Conservation (phyloP, 306 rosid species). For the Bauhinia variegata region DNA sequence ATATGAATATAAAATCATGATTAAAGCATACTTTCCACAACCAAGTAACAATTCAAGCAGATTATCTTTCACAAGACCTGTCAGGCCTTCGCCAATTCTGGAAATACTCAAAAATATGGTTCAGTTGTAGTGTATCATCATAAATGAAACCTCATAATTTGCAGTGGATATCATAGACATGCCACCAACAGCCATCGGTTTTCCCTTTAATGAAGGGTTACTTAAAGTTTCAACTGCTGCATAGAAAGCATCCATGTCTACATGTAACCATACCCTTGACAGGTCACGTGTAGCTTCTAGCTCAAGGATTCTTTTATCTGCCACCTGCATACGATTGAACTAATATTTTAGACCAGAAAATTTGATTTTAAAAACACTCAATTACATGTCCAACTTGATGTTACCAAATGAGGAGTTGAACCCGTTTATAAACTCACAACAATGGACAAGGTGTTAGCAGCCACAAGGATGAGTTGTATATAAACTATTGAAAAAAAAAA, state of each 20-base stretch:
- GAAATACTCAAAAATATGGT: not conserved
- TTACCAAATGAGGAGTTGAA: not conserved
- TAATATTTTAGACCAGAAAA: slow-evolving; percentile 3
- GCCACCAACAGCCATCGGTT: slow-evolving; percentile 90
- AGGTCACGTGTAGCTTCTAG: slow-evolving; percentile 78
- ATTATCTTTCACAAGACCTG: not conserved
- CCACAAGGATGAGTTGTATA: not conserved
- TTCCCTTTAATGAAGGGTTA: slow-evolving; percentile 67
- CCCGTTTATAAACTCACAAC: not conserved
- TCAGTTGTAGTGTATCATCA: slow-evolving; percentile 7
- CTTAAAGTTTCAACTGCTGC: slow-evolving; percentile 95
- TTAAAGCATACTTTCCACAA: not conserved
- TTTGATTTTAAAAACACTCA: not conserved
- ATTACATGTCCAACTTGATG: slow-evolving; percentile 1
- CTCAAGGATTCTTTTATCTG: slow-evolving; percentile 69
- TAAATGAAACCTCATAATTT: slow-evolving; percentile 80
- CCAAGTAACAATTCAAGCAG: not conserved
- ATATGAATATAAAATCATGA: slow-evolving; percentile 22
- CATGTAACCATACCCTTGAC: slow-evolving; percentile 89
- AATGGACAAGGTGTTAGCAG: not conserved
- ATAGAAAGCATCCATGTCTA: slow-evolving; percentile 99
- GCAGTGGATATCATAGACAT: slow-evolving; percentile 95
- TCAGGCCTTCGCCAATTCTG: slow-evolving; percentile 11
- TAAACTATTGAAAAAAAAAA: not conserved
- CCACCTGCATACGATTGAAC: slow-evolving; percentile 49